These are phyloP conservation scores for Stemphylium vesicarium DNA, from an alignment of 2,329 filamentous ascomycete genomes.

Conservation along the genomic window DNA sequence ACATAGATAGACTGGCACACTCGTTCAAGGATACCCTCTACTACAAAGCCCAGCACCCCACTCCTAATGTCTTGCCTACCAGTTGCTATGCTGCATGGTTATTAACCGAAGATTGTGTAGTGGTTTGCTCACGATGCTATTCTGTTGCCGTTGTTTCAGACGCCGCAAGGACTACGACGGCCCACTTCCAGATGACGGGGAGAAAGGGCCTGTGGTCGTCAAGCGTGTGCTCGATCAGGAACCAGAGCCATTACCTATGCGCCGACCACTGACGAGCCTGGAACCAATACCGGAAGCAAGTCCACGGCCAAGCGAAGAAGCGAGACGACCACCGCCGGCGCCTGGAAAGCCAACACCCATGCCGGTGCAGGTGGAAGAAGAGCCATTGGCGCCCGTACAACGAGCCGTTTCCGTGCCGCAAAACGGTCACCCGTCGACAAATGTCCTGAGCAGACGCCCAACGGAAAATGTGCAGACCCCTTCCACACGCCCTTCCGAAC, in stretches of 20 bases:
- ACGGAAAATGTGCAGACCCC: neutral
- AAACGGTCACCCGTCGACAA: neutral
- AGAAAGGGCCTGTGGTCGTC: neutral
- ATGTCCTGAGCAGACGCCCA: neutral
- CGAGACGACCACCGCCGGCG: neutral
- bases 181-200: neutral
- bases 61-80: neutral
- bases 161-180: neutral
- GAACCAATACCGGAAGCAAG: conserved; percentile 13
- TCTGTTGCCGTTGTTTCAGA: conserved; percentile 1
- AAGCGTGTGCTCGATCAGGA: neutral
- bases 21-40: neutral
- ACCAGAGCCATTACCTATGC: neutral
- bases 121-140: neutral
- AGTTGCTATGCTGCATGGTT: neutral
- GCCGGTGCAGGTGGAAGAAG: neutral
- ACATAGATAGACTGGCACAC: neutral
- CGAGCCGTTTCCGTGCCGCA: neutral
- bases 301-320: conserved; percentile 8
- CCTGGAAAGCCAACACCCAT: neutral
- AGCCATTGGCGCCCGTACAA: no score
- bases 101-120: neutral
- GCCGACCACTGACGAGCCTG: neutral
- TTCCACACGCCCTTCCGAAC: neutral
- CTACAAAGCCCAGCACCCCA: neutral